Evolutionary conservation across 2,329 filamentous ascomycete genomes (phyloP), one percentile per base, ranked within the genome.

Genomic region (Xylariaceae sp.): DNA sequence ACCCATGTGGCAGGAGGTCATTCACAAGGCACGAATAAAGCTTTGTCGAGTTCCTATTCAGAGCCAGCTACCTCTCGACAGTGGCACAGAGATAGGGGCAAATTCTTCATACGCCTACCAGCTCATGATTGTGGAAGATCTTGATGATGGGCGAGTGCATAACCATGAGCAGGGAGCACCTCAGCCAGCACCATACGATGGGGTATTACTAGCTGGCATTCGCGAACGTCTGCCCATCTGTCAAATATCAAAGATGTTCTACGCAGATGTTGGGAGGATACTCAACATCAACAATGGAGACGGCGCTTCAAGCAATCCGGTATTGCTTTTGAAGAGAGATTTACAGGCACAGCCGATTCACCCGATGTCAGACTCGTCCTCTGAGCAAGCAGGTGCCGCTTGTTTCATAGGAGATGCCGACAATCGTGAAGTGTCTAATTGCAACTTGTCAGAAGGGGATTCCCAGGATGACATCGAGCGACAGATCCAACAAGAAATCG

Each of bases 1-100:
- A 50, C 73, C 89, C 0, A 85, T 90, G 1, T 97, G 93, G 93
- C 93, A 97, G 60, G 91, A 98, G 61, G 89, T 95, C 31, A 83
- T 96, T 46, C 90, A 97, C 68, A 98, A 97, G 63, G 87, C 89
- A 15, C 79, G 83, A 30, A 81, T 96, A 11, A 88, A 89, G 43
- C 71, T 98, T 9, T 76, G 85, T 53, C 77, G 90, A 36, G 78
- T 87, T 1, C 85, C 82, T 0, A 64, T 43, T 4, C 39, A 47
- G 19, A 38, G 51, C 19, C 22, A 40, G 8, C 26, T 30, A 15
- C 29, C 34, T 11, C 29, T 41, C 9, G 19, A 40, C 9, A 45
- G 51, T 8, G 41, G 34, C 6, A 19, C 36, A 6, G 38, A 28
- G 12, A 38, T 19, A n/a, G 34, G 39, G 13, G 11, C 78, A 81